Conservation (phyloP, 352 stramenopile species). For the Globisporangium cederbergense region DNA sequence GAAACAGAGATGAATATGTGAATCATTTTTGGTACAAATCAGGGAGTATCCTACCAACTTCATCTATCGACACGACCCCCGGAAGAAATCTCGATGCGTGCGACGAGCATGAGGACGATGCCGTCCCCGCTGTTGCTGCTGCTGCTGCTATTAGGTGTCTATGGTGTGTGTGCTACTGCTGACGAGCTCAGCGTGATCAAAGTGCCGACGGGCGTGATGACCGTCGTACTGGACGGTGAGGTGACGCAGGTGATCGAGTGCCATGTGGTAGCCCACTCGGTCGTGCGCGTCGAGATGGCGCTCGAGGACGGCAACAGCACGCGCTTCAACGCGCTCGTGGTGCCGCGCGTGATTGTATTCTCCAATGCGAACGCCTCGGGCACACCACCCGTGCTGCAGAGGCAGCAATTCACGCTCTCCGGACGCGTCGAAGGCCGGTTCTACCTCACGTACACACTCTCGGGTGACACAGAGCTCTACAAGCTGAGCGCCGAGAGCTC, state of each 20-base stretch:
- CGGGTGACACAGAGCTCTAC: conserved; percentile 35
- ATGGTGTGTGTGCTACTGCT: background rate
- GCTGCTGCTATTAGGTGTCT: background rate
- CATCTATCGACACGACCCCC: no score
- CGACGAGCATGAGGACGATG: background rate
- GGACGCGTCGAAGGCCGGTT: conserved; percentile 38
- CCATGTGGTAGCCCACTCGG: conserved; percentile 33
- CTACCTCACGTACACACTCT: conserved; percentile 54
- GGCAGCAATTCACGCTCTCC: conserved; percentile 40
- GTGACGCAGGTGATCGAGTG: conserved; percentile 45
- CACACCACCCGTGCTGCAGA: conserved; percentile 18
- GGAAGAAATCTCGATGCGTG: background rate
- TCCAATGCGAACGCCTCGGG: conserved; percentile 20
- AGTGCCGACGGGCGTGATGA: conserved; percentile 55
- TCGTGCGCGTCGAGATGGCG: conserved; percentile 42
- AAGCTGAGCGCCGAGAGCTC: conserved; percentile 43
- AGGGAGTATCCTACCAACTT: background rate
- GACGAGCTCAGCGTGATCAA: conserved; percentile 24
- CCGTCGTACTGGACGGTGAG: conserved; percentile 32
- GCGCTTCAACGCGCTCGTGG: conserved; percentile 24
- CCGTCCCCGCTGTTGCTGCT: background rate
- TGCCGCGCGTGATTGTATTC: conserved; percentile 39
- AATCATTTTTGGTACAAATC: background rate
- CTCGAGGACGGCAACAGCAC: conserved; percentile 41
- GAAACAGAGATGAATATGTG: no score